A percentile compares a stretch with the other conserved stretches of the same genome.
Evolutionary conservation across 129 eudicot species (phyloP).

Genomic region (Pulicaria dysenterica): DNA sequence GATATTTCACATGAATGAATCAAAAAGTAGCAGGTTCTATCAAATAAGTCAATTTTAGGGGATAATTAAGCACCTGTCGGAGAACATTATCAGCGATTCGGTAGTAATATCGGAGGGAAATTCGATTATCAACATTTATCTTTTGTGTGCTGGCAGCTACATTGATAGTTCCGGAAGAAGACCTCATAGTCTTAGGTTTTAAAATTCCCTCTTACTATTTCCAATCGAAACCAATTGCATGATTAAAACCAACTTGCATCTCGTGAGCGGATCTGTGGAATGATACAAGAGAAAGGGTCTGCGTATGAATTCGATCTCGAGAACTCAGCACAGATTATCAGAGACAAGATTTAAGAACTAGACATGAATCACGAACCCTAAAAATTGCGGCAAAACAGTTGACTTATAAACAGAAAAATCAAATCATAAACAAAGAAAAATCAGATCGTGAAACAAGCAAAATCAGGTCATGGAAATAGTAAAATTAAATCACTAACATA

Average conservation of each 20-base stretch:
- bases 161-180: constrained; percentile 54
- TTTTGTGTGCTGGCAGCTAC: constrained; percentile 65
- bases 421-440: too few species aligned
- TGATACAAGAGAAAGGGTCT: too few species aligned
- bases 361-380: too few species aligned
- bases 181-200: constrained; percentile 39
- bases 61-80: constrained; percentile 55
- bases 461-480: too few species aligned
- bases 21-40: neutral
- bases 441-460: too few species aligned
- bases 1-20: neutral
- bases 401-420: too few species aligned
- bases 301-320: too few species aligned
- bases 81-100: constrained; percentile 91
- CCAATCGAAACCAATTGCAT: neutral
- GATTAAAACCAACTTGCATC: constrained; percentile 24
- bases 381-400: too few species aligned
- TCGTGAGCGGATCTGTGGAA: neutral
- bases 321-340: too few species aligned
- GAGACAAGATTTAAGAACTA: too few species aligned
- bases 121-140: constrained; percentile 77
- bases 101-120: constrained; percentile 64
- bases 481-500: too few species aligned
- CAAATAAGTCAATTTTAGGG: neutral
- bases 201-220: constrained; percentile 27